These are phyloP conservation scores for Davidsoniella eucalypti DNA, from an alignment of 2,329 filamentous ascomycete species.

Conservation along the genomic window DNA sequence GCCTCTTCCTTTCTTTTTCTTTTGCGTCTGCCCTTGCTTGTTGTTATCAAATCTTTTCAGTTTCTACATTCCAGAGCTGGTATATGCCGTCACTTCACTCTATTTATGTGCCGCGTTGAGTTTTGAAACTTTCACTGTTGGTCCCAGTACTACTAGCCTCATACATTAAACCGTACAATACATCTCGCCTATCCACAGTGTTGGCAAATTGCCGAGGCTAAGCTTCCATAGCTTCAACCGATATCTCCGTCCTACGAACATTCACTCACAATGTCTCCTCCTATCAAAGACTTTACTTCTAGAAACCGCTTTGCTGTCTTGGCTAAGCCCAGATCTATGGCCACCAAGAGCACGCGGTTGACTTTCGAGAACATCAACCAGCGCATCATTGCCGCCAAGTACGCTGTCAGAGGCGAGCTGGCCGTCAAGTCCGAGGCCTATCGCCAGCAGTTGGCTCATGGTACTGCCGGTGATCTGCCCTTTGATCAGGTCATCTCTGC, in stretches of 20 bases:
- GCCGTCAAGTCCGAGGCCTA: conserved; percentile 88
- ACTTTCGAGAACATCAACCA: conserved; percentile 83
- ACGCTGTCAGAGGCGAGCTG: conserved; percentile 91
- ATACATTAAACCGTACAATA: no score
- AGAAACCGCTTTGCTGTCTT: not conserved
- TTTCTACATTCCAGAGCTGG: no score
- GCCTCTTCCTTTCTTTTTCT: not conserved
- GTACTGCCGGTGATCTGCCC: conserved; percentile 42
- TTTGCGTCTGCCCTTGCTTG: not conserved
- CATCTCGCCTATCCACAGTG: no score
- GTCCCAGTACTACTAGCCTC: no score
- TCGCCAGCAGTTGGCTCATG: conserved; percentile 52
- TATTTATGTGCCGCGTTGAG: no score
- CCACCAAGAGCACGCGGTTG: conserved; percentile 31
- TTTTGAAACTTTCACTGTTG: no score
- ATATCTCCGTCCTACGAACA: no score
- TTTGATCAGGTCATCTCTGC: conserved; percentile 87
- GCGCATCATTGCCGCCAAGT: conserved; percentile 72
- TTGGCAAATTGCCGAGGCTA: no score
- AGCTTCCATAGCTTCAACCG: no score
- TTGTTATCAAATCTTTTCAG: no score
- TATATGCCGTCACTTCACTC: no score
- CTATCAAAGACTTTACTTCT: conserved; percentile 3
- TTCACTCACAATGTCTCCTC: conserved; percentile 5
- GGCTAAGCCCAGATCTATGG: conserved; percentile 18